Evolutionary conservation across 441 rosid genomes (phyloP).

Genomic region (Gossypium gossypioides): DNA sequence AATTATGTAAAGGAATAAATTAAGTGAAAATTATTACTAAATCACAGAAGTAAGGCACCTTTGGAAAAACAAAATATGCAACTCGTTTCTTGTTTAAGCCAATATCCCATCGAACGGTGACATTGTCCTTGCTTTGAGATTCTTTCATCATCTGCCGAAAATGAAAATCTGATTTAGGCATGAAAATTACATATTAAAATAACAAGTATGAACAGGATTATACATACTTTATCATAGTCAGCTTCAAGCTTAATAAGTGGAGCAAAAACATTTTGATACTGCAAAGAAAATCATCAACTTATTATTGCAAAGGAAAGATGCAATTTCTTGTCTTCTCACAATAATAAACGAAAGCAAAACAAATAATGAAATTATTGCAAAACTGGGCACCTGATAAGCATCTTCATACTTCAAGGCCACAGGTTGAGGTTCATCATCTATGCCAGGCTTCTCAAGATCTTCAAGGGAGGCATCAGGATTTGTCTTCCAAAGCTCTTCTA

Average conservation of each 20-base stretch:
- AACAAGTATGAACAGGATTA: not conserved
- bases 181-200: not conserved
- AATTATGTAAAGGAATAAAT: not conserved
- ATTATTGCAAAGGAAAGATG: not conserved
- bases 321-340: constrained; percentile 1
- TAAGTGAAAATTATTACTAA: not conserved
- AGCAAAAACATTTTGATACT: constrained; percentile 99
- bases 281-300: constrained; percentile 24
- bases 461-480: constrained; percentile 95
- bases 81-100: constrained; percentile 95
- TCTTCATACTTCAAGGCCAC: constrained; percentile 92
- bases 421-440: constrained; percentile 95
- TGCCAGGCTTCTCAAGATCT: constrained; percentile 99
- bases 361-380: constrained; percentile 10
- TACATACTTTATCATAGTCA: constrained; percentile 88
- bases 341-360: not conserved
- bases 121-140: constrained; percentile 97
- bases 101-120: constrained; percentile 92
- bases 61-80: constrained; percentile 91
- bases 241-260: constrained; percentile 99
- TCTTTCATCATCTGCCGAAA: constrained; percentile 89
- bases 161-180: constrained; percentile 16
- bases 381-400: constrained; percentile 75
- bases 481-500: constrained; percentile 97
- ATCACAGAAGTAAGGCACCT: constrained; percentile 39